phyloP scores from a whole-genome alignment of 805 yeast species.

The Hagleromyces aurorensis region DNA sequence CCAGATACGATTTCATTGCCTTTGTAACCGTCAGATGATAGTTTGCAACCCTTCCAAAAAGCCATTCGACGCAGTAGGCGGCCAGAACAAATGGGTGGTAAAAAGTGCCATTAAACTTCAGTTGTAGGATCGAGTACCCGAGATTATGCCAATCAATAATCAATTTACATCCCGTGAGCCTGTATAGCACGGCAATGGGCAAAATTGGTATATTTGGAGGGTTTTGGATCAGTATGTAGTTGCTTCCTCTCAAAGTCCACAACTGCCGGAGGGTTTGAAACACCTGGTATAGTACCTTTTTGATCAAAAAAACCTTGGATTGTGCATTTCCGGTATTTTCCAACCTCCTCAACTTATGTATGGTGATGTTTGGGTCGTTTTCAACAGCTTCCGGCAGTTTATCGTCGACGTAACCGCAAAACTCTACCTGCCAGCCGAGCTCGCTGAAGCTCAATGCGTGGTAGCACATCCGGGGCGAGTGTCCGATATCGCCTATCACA shows the following conservation, averaged over 20 bases:
- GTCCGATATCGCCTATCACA: conserved; percentile 90
- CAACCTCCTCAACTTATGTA: conserved; percentile 33
- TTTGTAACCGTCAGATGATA: conserved; percentile 75
- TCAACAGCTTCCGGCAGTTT: conserved; percentile 42
- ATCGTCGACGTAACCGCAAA: conserved; percentile 75
- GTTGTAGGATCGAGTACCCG: conserved; percentile 72
- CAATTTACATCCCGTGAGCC: conserved; percentile 49
- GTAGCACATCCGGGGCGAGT: conserved; percentile 90
- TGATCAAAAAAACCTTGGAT: conserved; percentile 14
- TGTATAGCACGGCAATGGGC: conserved; percentile 50
- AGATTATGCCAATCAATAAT: conserved; percentile 96
- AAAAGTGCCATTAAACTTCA: conserved; percentile 43
- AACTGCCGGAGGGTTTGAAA: conserved; percentile 40
- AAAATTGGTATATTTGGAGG: conserved; percentile 90
- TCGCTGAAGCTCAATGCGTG: conserved; percentile 75
- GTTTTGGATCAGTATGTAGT: conserved; percentile 71
- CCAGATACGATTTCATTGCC: conserved; percentile 57
- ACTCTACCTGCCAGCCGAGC: conserved; percentile 62
- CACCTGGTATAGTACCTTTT: conserved; percentile 55
- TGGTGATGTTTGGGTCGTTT: conserved; percentile 43
- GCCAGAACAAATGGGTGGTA: conserved; percentile 56
- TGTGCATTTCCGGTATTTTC: background rate
- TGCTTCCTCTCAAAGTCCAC: conserved; percentile 49
- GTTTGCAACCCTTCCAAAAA: conserved; percentile 56
- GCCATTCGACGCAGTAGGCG: conserved; percentile 54